Percentiles rank a stretch among this genome's conserved stretches.
Conservation (phyloP, 192 early-diverging fungal species). For the Phlyctochytrium planicorne region DNA sequence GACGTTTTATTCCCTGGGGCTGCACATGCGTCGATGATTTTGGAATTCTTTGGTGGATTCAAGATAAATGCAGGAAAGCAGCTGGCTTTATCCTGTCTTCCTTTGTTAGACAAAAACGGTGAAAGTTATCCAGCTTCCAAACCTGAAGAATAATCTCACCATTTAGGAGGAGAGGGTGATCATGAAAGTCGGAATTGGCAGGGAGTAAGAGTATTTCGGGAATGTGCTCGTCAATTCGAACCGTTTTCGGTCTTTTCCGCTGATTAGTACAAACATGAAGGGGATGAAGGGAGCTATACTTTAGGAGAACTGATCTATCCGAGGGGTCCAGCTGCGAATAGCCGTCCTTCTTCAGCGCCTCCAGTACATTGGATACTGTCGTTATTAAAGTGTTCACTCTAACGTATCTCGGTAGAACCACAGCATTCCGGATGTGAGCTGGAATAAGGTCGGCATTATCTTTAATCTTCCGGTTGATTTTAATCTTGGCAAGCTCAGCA, state of each 20-base stretch:
- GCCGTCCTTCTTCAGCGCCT: constrained; percentile 57
- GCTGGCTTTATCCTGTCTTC: constrained; percentile 78
- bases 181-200: constrained; percentile 84
- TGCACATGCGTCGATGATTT: constrained; percentile 93
- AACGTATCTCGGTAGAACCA: constrained; percentile 78
- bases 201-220: constrained; percentile 83
- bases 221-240: constrained; percentile 70
- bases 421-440: constrained; percentile 49
- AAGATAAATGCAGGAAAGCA: constrained; percentile 92
- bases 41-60: constrained; percentile 49
- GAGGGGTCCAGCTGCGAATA: constrained; percentile 38
- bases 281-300: no score
- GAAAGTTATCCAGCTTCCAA: not conserved
- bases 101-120: not conserved
- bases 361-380: constrained; percentile 67
- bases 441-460: constrained; percentile 74
- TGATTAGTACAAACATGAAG: no score
- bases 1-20: constrained; percentile 98
- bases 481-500: constrained; percentile 75
- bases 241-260: constrained; percentile 30
- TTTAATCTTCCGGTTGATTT: constrained; percentile 63
- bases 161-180: constrained; percentile 67
- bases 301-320: constrained; percentile 5
- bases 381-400: constrained; percentile 83
- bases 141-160: constrained; percentile 85